Evolutionary conservation across 2,329 filamentous ascomycete genomes (phyloP).

Genomic region (Colletotrichum gloeosporioides): DNA sequence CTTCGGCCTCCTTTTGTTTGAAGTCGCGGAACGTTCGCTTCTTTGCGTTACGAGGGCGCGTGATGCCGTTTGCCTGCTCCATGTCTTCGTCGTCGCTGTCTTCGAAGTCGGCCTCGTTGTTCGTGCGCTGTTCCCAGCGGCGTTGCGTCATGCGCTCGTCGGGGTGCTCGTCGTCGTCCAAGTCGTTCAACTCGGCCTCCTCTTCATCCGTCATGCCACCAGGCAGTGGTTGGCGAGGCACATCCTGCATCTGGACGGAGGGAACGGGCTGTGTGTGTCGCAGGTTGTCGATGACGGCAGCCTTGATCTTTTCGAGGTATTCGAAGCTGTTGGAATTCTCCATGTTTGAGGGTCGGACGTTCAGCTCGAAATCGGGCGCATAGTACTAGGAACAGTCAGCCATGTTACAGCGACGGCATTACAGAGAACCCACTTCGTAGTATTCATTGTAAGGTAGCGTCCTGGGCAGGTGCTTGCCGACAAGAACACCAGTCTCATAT

Average conservation of each 20-base stretch:
- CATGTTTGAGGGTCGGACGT: conserved; percentile 87
- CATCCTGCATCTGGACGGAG: conserved; percentile 89
- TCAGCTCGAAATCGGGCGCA: conserved; percentile 86
- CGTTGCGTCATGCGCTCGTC: conserved; percentile 84
- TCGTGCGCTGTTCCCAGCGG: conserved; percentile 79
- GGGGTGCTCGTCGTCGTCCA: conserved; percentile 86
- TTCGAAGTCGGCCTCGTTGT: conserved; percentile 80
- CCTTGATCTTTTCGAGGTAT: conserved; percentile 82
- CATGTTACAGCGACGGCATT: not conserved
- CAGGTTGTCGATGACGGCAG: conserved; percentile 84
- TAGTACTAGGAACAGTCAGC: conserved; percentile 73
- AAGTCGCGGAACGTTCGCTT: conserved; percentile 60
- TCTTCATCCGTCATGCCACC: conserved; percentile 70
- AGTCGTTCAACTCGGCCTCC: conserved; percentile 67
- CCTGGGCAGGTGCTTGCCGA: conserved; percentile 80
- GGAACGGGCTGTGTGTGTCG: conserved; percentile 85
- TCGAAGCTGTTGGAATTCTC: conserved; percentile 88
- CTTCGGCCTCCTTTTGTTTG: conserved; percentile 44
- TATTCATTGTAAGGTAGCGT: conserved; percentile 97
- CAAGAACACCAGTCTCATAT: conserved; percentile 90
- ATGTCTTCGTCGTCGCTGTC: conserved; percentile 92
- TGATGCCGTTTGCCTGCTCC: conserved; percentile 74
- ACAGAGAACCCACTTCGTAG: conserved; percentile 68
- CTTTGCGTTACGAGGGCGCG: conserved; percentile 48
- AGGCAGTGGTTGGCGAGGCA: conserved; percentile 63